Conservation (phyloP, 1,284 basidiomycete genomes). For the Puccinia novopanici region DNA sequence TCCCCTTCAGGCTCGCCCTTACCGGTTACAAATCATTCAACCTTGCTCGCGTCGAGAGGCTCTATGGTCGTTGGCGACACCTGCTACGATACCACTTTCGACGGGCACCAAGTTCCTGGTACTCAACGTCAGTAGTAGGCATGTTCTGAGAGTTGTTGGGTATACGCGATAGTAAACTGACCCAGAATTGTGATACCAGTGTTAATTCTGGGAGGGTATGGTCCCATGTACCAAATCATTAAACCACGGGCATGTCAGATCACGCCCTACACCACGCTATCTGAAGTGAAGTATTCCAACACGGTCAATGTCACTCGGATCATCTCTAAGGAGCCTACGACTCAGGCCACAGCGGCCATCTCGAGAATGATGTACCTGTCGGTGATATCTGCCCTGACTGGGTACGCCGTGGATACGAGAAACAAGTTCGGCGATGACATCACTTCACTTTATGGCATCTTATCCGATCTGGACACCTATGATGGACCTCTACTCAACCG, state of each 20-base stretch:
- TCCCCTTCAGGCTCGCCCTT: background rate
- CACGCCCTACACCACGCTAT: conserved; percentile 12
- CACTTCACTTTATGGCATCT: background rate
- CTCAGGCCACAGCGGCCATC: background rate
- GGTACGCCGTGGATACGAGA: conserved; percentile 3
- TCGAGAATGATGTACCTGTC: background rate
- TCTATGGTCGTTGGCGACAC: conserved; percentile 19
- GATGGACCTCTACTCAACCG: conserved; percentile 21
- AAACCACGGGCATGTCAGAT: conserved; percentile 29
- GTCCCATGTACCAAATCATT: conserved; percentile 28
- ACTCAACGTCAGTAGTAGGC: conserved; percentile 34
- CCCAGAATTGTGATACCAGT: background rate
- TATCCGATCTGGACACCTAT: background rate
- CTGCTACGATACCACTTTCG: background rate
- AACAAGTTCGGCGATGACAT: conserved; percentile 37
- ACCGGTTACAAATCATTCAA: conserved; percentile 8
- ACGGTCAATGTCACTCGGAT: conserved; percentile 20
- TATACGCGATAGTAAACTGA: no score
- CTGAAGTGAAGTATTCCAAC: conserved; percentile 17
- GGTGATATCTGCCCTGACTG: background rate
- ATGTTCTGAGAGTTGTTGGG: no score
- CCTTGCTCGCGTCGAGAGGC: background rate
- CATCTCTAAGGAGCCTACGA: conserved; percentile 10
- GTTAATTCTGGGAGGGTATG: conserved; percentile 26
- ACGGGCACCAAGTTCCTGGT: conserved; percentile 1